Base-by-base conservation (phyloP, 1,284 basidiomycete genomes). In the Coniophora puteana region DNA sequence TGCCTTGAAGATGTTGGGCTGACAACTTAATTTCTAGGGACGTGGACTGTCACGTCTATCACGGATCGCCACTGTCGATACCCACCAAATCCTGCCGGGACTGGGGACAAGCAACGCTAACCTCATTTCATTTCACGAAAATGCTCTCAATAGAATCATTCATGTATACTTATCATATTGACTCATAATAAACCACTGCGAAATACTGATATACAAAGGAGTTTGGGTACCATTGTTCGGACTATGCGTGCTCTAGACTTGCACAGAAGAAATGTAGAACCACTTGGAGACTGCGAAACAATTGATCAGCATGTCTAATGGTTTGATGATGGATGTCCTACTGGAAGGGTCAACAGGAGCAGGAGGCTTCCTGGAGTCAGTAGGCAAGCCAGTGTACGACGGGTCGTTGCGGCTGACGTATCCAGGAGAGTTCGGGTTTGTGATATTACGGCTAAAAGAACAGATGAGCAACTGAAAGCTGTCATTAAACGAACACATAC, bases 11-110 rank as follows among this genome's bases (percentile, higher is more conserved):
- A 21, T 36, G 36, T 18, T 16, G 13, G 14, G 40, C 40, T 59
- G 32, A 62, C 25, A 34, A 28, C 27, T 37, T 48, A 45, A 52
- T 42, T 28, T 45, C 46, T 58, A 87, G 89, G 89, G 33, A 92
- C 88, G 13, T 94, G 91, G 90, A 89, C 84, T 11, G 88, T 98
- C n/a, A 91, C 89, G 5, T 91, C 84, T 42, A 83, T 95, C 41
- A 78, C 85, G 16, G 92, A 95, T 62, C 74, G 74, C 32, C 89
- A 79, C 58, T 95, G 93, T 65, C 75, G 85, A 46, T 92, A 89
- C 63, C 89, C 89, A 20, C 57, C 64, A 13, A 55, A 70, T 40
- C 62, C 68, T 24, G 71, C 73, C 38, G 60, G 59, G 17, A 46
- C 61, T 8, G 40, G 51, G 22, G 65, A 70, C 53, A 61, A 55